Base-by-base conservation (phyloP, 345 rosid species). In the Populus nigra region DNA sequence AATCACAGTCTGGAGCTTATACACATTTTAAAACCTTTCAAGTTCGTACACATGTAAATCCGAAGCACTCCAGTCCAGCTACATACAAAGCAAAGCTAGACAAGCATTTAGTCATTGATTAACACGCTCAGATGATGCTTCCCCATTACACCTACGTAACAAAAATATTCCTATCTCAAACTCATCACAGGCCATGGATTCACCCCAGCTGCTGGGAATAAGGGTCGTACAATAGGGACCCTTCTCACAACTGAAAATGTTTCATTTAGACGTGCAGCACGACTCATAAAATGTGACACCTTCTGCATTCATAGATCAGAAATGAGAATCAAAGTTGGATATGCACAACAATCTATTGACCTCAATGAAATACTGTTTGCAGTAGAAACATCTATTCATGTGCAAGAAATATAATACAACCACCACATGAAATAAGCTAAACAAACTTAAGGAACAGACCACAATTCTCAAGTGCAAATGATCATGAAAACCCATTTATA, bases 161-260 rank as follows among this genome's bases (percentile, higher is more conserved):
- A 71, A 45, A 45, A 70, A 55, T 15, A 33, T 61, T 35, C 73
- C 86, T 71, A 95, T 85, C 97, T 86, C 85, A 92, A 76, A 78
- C 89, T 87, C 96, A 92, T 85, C 83, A 87, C 90, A 63, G 98
- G 93, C 98, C 96, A 96, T 38, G 92, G 86, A 80, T 90, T 88
- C 76, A 87, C 83, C 43, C 89, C 93, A 53, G 90, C 74, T 22
- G 88, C 81, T 0, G 96, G 96, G 16, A 93, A 82, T 61, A 93
- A 77, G 59, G 99, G 97, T 36, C 97, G 86, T 36, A 87, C 86
- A 13, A 91, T 84, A 2, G 98, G 98, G 73, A 92, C 93, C 50
- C 97, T 89, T 83, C 86, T 89, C 85, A 88, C 93, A 65, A 88
- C 92, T 4, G 97, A 92, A 79, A 93, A 93, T 0, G 99, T 98